Percentiles rank a stretch among this genome's conserved stretches.
Evolutionary conservation across 2,329 filamentous ascomycete species (phyloP).

Genomic region (Magnaporthiopsis incrustans): DNA sequence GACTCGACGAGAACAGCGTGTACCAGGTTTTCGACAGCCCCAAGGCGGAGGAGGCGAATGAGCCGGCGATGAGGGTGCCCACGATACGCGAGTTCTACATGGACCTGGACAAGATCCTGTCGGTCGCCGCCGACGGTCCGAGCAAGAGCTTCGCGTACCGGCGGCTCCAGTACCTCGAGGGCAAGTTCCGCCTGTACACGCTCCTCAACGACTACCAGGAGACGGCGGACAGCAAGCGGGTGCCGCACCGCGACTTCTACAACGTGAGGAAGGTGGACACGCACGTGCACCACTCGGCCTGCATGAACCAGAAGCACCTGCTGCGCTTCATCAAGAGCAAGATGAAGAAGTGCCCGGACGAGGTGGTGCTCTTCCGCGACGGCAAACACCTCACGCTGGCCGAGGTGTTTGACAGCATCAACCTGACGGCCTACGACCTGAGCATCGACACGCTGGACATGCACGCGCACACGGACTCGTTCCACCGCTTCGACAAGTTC

Average conservation of each 20-base stretch:
- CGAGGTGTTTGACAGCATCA: conserved; percentile 96
- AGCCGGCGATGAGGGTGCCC: conserved; percentile 75
- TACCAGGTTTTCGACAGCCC: conserved; percentile 83
- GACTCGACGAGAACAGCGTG: conserved; percentile 74
- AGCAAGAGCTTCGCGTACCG: conserved; percentile 97
- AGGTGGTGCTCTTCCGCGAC: conserved; percentile 86
- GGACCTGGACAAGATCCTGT: conserved; percentile 79
- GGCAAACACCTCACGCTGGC: conserved; percentile 83
- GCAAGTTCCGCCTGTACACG: conserved; percentile 91
- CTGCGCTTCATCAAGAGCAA: conserved; percentile 99
- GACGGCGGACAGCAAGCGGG: conserved; percentile 94
- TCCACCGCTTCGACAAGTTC: conserved; percentile 99
- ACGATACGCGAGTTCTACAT: conserved; percentile 94
- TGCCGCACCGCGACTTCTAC: conserved; percentile 97
- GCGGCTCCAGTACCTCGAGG: conserved; percentile 88
- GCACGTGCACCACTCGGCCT: conserved; percentile 97
- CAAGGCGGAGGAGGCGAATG: conserved; percentile 50
- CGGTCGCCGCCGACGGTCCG: conserved; percentile 89
- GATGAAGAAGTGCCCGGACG: conserved; percentile 96
- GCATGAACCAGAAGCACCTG: conserved; percentile 99
- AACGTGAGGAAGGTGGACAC: conserved; percentile 98
- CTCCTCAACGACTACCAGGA: conserved; percentile 96
- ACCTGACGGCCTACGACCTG: conserved; percentile 91
- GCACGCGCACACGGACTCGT: conserved; percentile 97
- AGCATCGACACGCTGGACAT: conserved; percentile 98